Evolutionary conservation across 257 asterid genomes (phyloP).

Genomic region (Capsicum rhomboideum): DNA sequence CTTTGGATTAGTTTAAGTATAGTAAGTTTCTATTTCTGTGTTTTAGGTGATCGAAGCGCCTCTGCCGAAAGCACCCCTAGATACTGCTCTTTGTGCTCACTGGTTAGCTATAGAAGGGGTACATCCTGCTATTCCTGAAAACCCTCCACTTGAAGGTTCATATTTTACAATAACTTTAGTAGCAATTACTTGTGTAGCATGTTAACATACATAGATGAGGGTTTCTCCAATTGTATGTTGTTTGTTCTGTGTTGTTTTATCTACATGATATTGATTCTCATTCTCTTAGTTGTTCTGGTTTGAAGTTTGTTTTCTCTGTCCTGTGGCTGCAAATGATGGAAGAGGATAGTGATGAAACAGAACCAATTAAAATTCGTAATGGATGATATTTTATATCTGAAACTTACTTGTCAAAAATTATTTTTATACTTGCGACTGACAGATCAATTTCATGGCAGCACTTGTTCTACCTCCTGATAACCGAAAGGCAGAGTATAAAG

Average conservation of each 20-base stretch:
- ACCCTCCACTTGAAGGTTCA: conserved; percentile 81
- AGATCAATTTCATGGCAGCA: conserved; percentile 25
- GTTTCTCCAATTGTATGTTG: background rate
- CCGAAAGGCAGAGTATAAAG: conserved; percentile 69
- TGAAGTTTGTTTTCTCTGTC: background rate
- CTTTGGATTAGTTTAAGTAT: conserved; percentile 3
- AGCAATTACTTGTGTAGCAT: background rate
- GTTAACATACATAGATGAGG: background rate
- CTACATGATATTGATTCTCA: background rate
- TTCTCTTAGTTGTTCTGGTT: background rate
- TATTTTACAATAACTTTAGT: conserved; percentile 7
- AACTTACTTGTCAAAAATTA: background rate
- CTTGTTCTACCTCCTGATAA: conserved; percentile 60
- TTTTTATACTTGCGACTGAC: background rate
- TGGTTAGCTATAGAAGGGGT: conserved; percentile 97
- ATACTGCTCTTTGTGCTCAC: conserved; percentile 69
- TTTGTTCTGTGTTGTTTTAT: background rate
- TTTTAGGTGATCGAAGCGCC: conserved; percentile 92
- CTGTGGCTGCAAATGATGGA: background rate
- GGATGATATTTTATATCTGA: background rate
- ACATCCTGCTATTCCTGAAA: conserved; percentile 97
- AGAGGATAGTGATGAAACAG: background rate
- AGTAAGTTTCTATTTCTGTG: background rate
- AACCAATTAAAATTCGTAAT: background rate
- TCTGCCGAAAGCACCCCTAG: conserved; percentile 87